Base-by-base conservation (phyloP, 345 rosid genomes). In the Turnera subulata region DNA sequence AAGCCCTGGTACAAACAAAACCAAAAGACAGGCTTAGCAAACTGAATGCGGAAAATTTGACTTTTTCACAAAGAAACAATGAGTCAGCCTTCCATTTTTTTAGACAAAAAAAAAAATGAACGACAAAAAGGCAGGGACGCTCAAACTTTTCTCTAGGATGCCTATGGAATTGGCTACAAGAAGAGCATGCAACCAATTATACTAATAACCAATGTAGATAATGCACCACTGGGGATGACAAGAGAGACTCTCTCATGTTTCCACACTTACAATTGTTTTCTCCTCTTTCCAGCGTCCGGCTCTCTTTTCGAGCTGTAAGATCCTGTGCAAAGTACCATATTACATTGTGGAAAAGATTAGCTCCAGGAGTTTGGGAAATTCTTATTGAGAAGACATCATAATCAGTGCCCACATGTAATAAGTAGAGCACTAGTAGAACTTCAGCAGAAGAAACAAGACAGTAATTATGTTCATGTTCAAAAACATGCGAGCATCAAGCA, bases 231-330 rank as follows among this genome's bases (percentile, higher is more conserved):
- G 4, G 35, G 4, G 35, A 29, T 3, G 29, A 11, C 35, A 32
- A 15, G 26, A 13, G 23, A 25, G 9, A 20, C 21, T 44, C 22
- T 24, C 16, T 22, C 16, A 2, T n/a, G 9, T 38, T 64, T 55
- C 29, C 32, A 26, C 43, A 63, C 81, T 73, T 64, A 81, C 86
- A 42, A 2, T n/a, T 61, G 59, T 44, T 17, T 42, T 35, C 22
- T 46, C 46, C 52, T 42, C 56, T 52, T 61, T 46, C 59, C 32
- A 50, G 59, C 61, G 49, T 32, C 49, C 12, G 44, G 68, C 49
- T 56, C 56, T 63, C 67, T 45, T 43, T 59, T 66, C 13, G 56
- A 58, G 61, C 58, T 21, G 58, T 45, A 8, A 59, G 68, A 67
- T 56, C 72, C 86, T 81, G 67, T 0, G 10, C 40, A 39, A 72